Base-by-base conservation (phyloP, 805 yeast genomes). In the Metschnikowia aberdeeniae region DNA sequence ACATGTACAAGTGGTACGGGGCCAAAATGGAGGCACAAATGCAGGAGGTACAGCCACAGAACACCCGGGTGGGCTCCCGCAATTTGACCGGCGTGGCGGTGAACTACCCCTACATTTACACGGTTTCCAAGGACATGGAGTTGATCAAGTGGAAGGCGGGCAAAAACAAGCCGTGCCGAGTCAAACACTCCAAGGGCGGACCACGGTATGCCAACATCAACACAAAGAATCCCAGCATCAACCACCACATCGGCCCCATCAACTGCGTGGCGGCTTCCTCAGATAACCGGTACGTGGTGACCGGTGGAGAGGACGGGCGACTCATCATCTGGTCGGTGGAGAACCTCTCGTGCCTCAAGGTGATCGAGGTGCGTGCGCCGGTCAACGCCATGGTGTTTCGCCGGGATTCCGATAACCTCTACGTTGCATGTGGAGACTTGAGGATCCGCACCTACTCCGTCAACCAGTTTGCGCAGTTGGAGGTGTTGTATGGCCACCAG, bases 401-500 rank as follows among this genome's bases (percentile, higher is more conserved):
- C 54, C 76, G 90, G 56, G 80, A 78, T 46, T 74, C 92, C 4
- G 93, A 86, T 66, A 93, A 89, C 63, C 71, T 93, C 49, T 93
- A 84, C 61, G 98, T 90, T 20, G 86, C 96, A 1, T 89, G 97
- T 67, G 92, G 89, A 1, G 99, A 93, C 64, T 78, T 89, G 59
- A 84, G 90, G 55, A 84, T 93, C 53, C 80, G 97, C 62, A 86
- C 95, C 0, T 93, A 79, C 63, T 84, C 90, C 51, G 76, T 90
- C 47, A 86, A 82, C 57, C 97, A 89, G 66, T 77, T 84, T 59
- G 83, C 96, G 4, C 95, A 89, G 64, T 75, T 92, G 59, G 99
- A 93, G 69, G 84, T 87, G 4, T 70, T 93, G 37, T 93, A 88
- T 62, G 99, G 99, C 2, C 99, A 93, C 66, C 98, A 93, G 68